These are phyloP conservation scores for Globisporangium nagaii DNA, from an alignment of 352 stramenopile genomes.

Conservation along the genomic window DNA sequence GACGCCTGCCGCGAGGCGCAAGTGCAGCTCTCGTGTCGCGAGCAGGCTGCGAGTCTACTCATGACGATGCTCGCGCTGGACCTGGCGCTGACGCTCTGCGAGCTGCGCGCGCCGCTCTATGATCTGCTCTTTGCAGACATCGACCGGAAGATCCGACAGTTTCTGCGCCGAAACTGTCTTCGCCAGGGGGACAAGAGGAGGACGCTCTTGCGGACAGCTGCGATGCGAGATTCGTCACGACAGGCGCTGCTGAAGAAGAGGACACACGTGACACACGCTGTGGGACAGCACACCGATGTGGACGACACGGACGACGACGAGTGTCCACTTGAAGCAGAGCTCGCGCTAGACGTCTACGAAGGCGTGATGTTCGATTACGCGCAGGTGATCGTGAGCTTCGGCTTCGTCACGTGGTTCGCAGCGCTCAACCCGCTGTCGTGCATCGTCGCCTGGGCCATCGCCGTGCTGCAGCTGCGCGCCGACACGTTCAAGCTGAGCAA, in stretches of 20 bases:
- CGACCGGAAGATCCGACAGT: not conserved
- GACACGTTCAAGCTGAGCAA: constrained; percentile 63
- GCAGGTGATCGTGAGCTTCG: constrained; percentile 55
- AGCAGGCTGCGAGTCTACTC: constrained; percentile 47
- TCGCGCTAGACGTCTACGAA: constrained; percentile 45
- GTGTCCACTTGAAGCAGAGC: constrained; percentile 27
- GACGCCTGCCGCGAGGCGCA: constrained; percentile 12
- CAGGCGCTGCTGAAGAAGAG: constrained; percentile 5
- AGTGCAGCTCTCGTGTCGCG: constrained; percentile 24
- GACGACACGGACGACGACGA: constrained; percentile 1
- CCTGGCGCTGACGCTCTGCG: constrained; percentile 23
- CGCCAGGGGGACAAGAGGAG: not conserved
- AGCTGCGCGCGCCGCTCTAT: constrained; percentile 31
- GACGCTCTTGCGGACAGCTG: not conserved
- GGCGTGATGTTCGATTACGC: constrained; percentile 78
- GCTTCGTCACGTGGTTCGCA: constrained; percentile 63
- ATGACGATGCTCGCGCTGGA: constrained; percentile 37
- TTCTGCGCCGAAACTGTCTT: not conserved
- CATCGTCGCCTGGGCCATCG: constrained; percentile 42
- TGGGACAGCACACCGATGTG: not conserved
- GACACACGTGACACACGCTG: not conserved
- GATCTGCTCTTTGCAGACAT: constrained; percentile 9
- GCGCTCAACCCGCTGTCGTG: constrained; percentile 31
- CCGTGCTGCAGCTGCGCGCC: constrained; percentile 51
- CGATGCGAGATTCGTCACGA: not conserved